These are phyloP conservation scores for Cercospora sp. DNA, from an alignment of 2,329 filamentous ascomycete species.

Conservation along the genomic window DNA sequence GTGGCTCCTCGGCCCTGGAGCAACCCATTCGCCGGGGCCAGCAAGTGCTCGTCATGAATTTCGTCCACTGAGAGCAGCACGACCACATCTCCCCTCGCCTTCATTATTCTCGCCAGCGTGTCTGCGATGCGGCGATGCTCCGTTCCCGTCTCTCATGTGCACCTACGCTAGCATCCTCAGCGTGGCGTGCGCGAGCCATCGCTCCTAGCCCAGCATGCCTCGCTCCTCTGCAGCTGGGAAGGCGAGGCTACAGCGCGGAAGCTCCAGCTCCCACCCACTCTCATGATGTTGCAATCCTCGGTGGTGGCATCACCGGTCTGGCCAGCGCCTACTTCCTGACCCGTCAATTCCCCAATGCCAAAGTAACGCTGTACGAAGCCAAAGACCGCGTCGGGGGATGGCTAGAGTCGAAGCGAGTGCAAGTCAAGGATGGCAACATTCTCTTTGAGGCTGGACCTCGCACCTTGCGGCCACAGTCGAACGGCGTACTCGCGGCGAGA, in stretches of 20 bases:
- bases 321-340: constrained; percentile 75
- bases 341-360: constrained; percentile 64
- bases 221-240: background rate
- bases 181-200: constrained; percentile 5
- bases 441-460: constrained; percentile 83
- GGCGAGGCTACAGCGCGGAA: constrained; percentile 20
- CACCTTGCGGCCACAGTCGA: constrained; percentile 62
- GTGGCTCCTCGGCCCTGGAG: background rate
- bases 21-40: background rate
- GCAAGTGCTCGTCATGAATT: constrained; percentile 4
- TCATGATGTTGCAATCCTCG: constrained; percentile 65
- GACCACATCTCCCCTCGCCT: background rate
- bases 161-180: constrained; percentile 9
- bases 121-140: constrained; percentile 35
- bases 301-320: constrained; percentile 81
- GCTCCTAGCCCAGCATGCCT: background rate
- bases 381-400: constrained; percentile 74
- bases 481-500: constrained; percentile 67
- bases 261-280: constrained; percentile 17
- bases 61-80: background rate
- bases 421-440: constrained; percentile 63
- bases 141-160: constrained; percentile 21
- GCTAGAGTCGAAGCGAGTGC: constrained; percentile 67
- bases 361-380: constrained; percentile 80
- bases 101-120: background rate